A percentile compares a stretch with the other conserved stretches of the same genome.
Evolutionary conservation across 352 stramenopile species (phyloP).

Genomic region (Phytopythium mirpurense): DNA sequence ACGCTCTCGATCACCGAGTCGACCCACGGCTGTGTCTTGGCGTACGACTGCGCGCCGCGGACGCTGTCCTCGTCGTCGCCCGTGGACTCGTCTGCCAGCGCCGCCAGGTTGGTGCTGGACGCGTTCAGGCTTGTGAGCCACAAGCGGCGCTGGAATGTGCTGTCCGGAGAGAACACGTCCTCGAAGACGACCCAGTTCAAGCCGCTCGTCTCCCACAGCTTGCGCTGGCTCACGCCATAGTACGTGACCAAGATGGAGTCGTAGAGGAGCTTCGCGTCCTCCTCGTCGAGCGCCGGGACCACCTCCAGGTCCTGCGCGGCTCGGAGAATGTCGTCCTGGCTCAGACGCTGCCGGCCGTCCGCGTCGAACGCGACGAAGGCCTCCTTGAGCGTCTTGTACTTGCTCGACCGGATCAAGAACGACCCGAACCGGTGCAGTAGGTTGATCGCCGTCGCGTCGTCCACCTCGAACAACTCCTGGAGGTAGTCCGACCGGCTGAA

Average conservation of each 20-base stretch:
- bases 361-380: conserved; percentile 58
- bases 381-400: conserved; percentile 45
- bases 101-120: conserved; percentile 41
- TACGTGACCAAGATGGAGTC: conserved; percentile 62
- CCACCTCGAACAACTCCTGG: conserved; percentile 70
- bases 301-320: conserved; percentile 47
- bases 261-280: conserved; percentile 46
- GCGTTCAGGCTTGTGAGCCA: conserved; percentile 56
- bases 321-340: conserved; percentile 41
- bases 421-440: conserved; percentile 64
- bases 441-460: conserved; percentile 68
- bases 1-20: conserved; percentile 64
- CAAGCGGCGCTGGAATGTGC: conserved; percentile 51
- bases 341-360: conserved; percentile 28
- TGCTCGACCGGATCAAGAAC: conserved; percentile 28
- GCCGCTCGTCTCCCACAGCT: conserved; percentile 33
- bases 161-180: conserved; percentile 71
- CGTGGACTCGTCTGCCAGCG: conserved; percentile 2
- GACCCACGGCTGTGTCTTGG: conserved; percentile 48
- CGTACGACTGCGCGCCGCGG: conserved; percentile 15
- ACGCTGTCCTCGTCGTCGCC: conserved; percentile 33
- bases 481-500: conserved; percentile 68
- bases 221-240: conserved; percentile 45
- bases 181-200: conserved; percentile 74
- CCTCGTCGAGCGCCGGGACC: conserved; percentile 37